These are phyloP conservation scores for Candida tibetensis DNA, from an alignment of 805 yeast species.

Conservation along the genomic window DNA sequence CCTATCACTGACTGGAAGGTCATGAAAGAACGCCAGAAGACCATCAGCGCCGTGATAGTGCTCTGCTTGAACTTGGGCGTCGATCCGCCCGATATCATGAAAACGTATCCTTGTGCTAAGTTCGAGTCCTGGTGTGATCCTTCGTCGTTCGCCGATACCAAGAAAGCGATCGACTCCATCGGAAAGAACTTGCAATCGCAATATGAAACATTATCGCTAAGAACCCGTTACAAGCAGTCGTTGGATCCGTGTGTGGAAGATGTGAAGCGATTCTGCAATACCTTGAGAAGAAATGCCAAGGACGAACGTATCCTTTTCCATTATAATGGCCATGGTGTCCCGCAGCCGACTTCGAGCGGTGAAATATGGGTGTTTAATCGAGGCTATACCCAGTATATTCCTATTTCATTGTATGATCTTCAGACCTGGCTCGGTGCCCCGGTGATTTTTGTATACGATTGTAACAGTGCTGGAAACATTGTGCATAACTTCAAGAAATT, in stretches of 20 bases:
- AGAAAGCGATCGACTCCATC: conserved; percentile 86
- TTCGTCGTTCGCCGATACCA: conserved; percentile 71
- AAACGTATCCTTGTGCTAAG: conserved; percentile 90
- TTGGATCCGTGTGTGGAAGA: conserved; percentile 96
- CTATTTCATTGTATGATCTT: conserved; percentile 89
- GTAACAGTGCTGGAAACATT: conserved; percentile 92
- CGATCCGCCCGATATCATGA: conserved; percentile 94
- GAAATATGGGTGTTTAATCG: conserved; percentile 98
- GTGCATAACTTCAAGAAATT: conserved; percentile 85
- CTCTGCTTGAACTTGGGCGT: conserved; percentile 90
- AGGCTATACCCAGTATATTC: conserved; percentile 96
- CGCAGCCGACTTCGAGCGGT: conserved; percentile 93
- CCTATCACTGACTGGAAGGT: conserved; percentile 88
- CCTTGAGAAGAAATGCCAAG: conserved; percentile 83
- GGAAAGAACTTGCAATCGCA: conserved; percentile 86
- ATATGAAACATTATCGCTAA: conserved; percentile 81
- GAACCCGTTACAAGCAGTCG: conserved; percentile 87
- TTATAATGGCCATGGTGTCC: conserved; percentile 98
- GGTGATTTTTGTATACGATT: conserved; percentile 90
- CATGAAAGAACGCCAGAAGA: conserved; percentile 85
- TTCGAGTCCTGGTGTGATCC: conserved; percentile 95
- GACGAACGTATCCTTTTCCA: conserved; percentile 92
- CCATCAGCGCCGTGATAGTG: conserved; percentile 89
- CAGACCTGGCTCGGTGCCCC: conserved; percentile 99
- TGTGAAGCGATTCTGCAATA: conserved; percentile 84